These are phyloP conservation scores for Hericium coralloides DNA, from an alignment of 768 basidiomycete species.

Conservation along the genomic window DNA sequence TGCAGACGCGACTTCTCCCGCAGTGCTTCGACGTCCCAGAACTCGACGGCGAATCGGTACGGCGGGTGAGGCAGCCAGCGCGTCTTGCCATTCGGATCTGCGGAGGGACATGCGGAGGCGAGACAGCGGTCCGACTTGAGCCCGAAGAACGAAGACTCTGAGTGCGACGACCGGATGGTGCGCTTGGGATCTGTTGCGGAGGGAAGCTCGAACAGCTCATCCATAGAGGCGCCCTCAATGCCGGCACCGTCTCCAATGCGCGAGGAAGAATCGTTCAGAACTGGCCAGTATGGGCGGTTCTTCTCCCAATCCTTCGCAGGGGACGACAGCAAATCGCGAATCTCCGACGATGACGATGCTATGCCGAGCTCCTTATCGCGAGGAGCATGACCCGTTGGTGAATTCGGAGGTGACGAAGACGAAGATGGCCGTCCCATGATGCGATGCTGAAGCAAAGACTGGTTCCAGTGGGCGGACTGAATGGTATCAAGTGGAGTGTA, in stretches of 20 bases:
- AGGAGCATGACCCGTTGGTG: slow-evolving; percentile 24
- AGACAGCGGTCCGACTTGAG: slow-evolving; percentile 38
- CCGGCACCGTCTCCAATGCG: slow-evolving; percentile 66
- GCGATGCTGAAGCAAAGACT: slow-evolving; percentile 54
- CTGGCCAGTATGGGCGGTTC: slow-evolving; percentile 46
- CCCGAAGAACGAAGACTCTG: slow-evolving; percentile 58
- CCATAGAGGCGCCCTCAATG: slow-evolving; percentile 50
- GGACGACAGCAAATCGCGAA: slow-evolving; percentile 27
- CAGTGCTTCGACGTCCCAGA: slow-evolving; percentile 76
- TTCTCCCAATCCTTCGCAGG: slow-evolving; percentile 14
- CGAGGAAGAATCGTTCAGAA: slow-evolving; percentile 59
- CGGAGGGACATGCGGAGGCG: slow-evolving; percentile 31
- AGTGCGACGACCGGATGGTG: slow-evolving; percentile 19
- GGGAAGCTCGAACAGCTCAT: slow-evolving; percentile 48
- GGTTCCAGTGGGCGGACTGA: slow-evolving; percentile 75
- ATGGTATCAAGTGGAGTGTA: slow-evolving; percentile 62
- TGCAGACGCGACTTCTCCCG: slow-evolving; percentile 81
- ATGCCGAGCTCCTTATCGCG: slow-evolving; percentile 62
- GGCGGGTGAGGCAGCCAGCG: slow-evolving; percentile 72
- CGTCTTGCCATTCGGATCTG: slow-evolving; percentile 33
- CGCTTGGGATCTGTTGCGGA: slow-evolving; percentile 17
- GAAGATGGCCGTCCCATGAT: slow-evolving; percentile 34
- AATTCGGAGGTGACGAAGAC: slow-evolving; percentile 21
- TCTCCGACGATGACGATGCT: slow-evolving; percentile 42
- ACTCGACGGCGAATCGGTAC: slow-evolving; percentile 81